Conservation (phyloP, 176 grass and related monocot genomes). For the Zoysia pacifica region DNA sequence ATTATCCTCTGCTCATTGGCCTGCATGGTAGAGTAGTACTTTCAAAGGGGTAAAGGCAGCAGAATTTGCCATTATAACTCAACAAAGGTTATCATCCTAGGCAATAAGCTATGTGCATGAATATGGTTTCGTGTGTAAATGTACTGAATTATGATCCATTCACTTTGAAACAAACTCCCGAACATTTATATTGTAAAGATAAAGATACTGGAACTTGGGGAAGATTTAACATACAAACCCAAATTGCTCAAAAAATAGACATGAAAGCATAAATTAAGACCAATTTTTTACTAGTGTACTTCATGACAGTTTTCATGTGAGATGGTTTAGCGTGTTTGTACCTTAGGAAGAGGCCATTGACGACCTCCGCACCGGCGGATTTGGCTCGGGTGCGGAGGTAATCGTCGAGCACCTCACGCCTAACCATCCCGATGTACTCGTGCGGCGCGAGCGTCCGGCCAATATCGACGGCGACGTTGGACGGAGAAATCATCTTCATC, state of each 20-base stretch:
- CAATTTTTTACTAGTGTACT: not conserved
- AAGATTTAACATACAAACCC: not conserved
- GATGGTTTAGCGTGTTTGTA: not conserved
- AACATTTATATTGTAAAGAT: no score
- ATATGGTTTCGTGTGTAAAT: not conserved
- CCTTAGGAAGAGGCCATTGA: slow-evolving; percentile 95
- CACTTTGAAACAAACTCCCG: no score
- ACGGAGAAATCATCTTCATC: slow-evolving; percentile 99
- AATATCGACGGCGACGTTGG: slow-evolving; percentile 97
- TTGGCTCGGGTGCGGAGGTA: slow-evolving; percentile 72
- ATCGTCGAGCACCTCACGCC: slow-evolving; percentile 92
- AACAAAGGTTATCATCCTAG: no score
- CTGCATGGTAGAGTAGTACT: not conserved
- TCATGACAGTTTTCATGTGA: not conserved
- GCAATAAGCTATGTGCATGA: not conserved
- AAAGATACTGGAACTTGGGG: no score
- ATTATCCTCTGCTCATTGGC: not conserved
- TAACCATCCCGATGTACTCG: slow-evolving; percentile 97
- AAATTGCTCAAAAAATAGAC: not conserved
- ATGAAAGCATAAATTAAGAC: not conserved
- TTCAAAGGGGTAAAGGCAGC: not conserved
- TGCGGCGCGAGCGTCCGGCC: slow-evolving; percentile 77
- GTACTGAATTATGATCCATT: no score
- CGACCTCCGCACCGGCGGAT: slow-evolving; percentile 64
- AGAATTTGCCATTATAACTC: no score